Evolutionary conservation across 768 basidiomycete genomes (phyloP), one percentile per base, ranked within the genome.

Genomic region (Xerocomellus intermedius): DNA sequence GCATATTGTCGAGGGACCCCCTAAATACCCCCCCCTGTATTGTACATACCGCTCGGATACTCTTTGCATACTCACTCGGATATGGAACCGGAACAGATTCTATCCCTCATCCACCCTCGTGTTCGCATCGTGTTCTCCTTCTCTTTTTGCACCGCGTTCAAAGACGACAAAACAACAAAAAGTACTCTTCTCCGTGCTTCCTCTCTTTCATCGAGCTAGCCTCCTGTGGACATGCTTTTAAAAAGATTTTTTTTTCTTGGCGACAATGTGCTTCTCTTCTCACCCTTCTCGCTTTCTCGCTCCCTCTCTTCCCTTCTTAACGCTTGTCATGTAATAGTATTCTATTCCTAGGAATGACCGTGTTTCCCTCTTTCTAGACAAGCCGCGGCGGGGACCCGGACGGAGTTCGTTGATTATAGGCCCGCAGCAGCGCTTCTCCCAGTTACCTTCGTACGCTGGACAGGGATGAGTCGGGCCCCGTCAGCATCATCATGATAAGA

Each of bases 21-120:
- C 24, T 24, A 24, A 24, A 24, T 24, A 24, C 24, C 30, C 30
- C 8, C n/a, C n/a, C n/a, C n/a, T 35, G 43, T 30, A 50, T 28
- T 21, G 50, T 54, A 32, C 41, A 58, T 44, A 59, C 26, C 50
- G n/a, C 30, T n/a, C 16, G 9, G 36, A 50, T 57, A 5, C 33
- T 48, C 38, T 32, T 46, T 42, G 28, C 43, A 39, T 47, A n/a
- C 24, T 8, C 43, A 41, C 7, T 50, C 41, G 30, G 52, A 58
- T 44, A 37, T 14, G 50, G 49, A 58, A 33, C 26, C 8, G 8
- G 28, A 35, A 35, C 44, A 42, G 39, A 53, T 10, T 37, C 51
- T 50, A 54, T 12, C 53, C 32, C 28, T 30, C 49, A 28, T 38
- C 21, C 45, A 14, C 37, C 42, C 48, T 55, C 58, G 36, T 48